Conservation (phyloP, 352 stramenopile species). For the Globisporangium yorkense region DNA sequence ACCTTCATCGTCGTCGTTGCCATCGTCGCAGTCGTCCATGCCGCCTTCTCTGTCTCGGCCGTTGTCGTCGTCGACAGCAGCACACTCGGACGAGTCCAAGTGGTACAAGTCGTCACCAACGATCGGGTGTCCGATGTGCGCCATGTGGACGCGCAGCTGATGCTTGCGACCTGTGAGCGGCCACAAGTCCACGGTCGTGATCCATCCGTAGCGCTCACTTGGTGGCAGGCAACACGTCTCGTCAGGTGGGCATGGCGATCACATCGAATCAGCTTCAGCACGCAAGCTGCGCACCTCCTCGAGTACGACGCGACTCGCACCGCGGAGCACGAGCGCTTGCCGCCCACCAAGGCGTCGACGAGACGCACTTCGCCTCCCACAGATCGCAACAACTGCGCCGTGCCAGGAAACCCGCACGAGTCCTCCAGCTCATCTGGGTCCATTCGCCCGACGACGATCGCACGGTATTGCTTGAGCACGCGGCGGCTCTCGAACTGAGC, state of each 20-base stretch:
- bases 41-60: background rate
- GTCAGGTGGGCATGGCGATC: too few relatives aligned
- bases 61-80: background rate
- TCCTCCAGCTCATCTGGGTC: background rate
- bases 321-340: constrained; percentile 22
- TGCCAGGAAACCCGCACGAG: too few relatives aligned
- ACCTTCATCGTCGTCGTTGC: too few relatives aligned
- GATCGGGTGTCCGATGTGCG: constrained; percentile 49
- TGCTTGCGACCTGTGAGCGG: constrained; percentile 63
- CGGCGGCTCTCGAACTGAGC: constrained; percentile 39
- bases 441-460: constrained; percentile 36
- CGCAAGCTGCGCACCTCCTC: constrained; percentile 17
- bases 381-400: background rate
- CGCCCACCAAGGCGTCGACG: constrained; percentile 20
- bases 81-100: background rate
- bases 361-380: constrained; percentile 15
- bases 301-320: constrained; percentile 28
- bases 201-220: constrained; percentile 45
- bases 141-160: constrained; percentile 63
- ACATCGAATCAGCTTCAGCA: background rate
- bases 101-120: constrained; percentile 66
- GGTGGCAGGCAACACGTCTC: too few relatives aligned
- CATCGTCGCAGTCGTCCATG: background rate
- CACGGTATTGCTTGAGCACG: constrained; percentile 48
- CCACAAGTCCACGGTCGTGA: constrained; percentile 65